Base-by-base conservation (phyloP, 352 stramenopile genomes). In the Phytopythium delawarense region DNA sequence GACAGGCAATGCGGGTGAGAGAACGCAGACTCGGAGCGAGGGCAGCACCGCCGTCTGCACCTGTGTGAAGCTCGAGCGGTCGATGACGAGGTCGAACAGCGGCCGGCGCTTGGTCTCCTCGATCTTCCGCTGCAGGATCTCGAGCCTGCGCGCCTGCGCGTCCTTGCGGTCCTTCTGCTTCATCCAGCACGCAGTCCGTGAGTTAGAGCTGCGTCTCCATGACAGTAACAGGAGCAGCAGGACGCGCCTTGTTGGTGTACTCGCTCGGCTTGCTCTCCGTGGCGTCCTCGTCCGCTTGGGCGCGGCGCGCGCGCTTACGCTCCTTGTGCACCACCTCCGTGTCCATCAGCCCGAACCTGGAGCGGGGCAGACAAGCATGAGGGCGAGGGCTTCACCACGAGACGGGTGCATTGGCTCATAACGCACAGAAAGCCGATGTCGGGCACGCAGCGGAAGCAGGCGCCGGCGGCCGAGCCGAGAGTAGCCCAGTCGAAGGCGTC, bases 31-130 rank as follows among this genome's bases (percentile, higher is more conserved):
- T 40, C 23, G 54, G 18, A 30, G 15, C 39, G 11, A 25, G 6
- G 21, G n/a, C 40, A 44, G 50, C 8, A 12, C 21, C 12, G 20
- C 35, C 16, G 23, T 7, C 16, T 62, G 51, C 42, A 91, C 84
- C 74, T 93, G 84, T 1, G 82, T 86, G 63, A 94, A 94, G 69
- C 84, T 94, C 51, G 71, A 69, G 1, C 79, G 75, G 60, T 94
- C 75, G 37, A 92, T 66, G 40, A 90, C 80, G 42, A 94, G 69
- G 23, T 92, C 81, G 52, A 94, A 94, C 32, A 94, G 64, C 44
- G 74, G 44, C 51, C 81, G 76, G 28, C 72, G 72, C 4, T 59
- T 53, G 20, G 64, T 63, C 1, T 61, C 23, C 40, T 87, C 67
- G 64, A 94, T 78, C 21, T 70, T 77, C n/a, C 64, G 77, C 63